Base-by-base conservation (phyloP, 1,139 yeast species). In the Nakaseomyces bracarensis region DNA sequence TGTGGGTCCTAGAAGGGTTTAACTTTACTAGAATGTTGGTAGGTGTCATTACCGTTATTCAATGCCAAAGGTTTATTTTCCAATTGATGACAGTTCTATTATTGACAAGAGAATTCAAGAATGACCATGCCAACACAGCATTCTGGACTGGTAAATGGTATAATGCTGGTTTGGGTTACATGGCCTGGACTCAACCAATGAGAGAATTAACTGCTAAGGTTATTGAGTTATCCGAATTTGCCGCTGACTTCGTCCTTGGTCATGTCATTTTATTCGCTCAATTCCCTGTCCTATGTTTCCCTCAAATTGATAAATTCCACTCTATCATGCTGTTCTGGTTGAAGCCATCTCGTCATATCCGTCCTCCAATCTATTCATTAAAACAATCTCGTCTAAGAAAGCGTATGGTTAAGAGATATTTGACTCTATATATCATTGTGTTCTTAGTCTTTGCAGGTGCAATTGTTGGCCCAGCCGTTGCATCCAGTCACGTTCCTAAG, bases 61-160 rank as follows among this genome's bases (percentile, higher is more conserved):
- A 89, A 68, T 71, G 84, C 57, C 95, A 93, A 74, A 80, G 98
- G 71, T 68, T 82, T 44, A 67, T 91, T 53, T 83, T 91, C 76
- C 87, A 89, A 72, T 65, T 83, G 57, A 71, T 91, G 72, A 84
- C 96, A n/a, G 70, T 82, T 46, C 66, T 77, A 52, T 70, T 80
- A 69, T 74, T 91, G 63, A 87, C 98, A 41, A 81, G 99, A 72
- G 99, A 91, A 70, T 89, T 89, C 73, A 91, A 89, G 79, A 89
- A 86, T 59, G 98, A 91, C 67, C 89, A 83, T 64, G 75, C 98
- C 37, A 91, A 91, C 70, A 82, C 95, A 57, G 97, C 98, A 18
- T 91, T 94, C 89, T 91, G 99, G 99, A 82, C 95, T 47, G 99
- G 99, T 75, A 89, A 87, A 68, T 91, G 99, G 99, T 87, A 89